These are phyloP conservation scores for Hysterium pulicare DNA, from an alignment of 2,329 filamentous ascomycete genomes.

Conservation along the genomic window DNA sequence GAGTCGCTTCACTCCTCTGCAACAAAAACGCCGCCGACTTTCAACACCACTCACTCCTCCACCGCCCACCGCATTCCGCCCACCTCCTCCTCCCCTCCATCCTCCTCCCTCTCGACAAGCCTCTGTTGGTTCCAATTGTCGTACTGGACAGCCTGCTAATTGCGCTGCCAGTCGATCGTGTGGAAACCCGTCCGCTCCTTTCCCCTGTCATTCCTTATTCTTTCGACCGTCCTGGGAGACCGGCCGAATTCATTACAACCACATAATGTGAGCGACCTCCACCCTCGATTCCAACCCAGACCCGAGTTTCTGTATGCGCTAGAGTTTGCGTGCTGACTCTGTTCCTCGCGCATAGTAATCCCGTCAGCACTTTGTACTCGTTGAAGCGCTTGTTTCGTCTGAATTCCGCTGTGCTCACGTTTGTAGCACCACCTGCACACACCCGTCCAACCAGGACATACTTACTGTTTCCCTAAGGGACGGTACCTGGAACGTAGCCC, in stretches of 20 bases:
- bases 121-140: slow-evolving; percentile 31
- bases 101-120: neutral
- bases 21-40: no score
- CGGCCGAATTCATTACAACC: slow-evolving; percentile 8
- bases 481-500: slow-evolving; percentile 20
- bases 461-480: slow-evolving; percentile 12
- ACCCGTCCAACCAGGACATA: slow-evolving; percentile 20
- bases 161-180: slow-evolving; percentile 24
- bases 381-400: slow-evolving; percentile 39
- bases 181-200: slow-evolving; percentile 38
- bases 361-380: slow-evolving; percentile 30
- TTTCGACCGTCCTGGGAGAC: slow-evolving; percentile 4
- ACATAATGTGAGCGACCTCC: slow-evolving; percentile 24
- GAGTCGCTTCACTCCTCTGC: no score
- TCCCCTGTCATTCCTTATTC: slow-evolving; percentile 36
- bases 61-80: no score
- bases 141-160: slow-evolving; percentile 22
- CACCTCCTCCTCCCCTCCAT: slow-evolving; percentile 6
- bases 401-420: slow-evolving; percentile 26
- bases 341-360: slow-evolving; percentile 27
- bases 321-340: slow-evolving; percentile 29
- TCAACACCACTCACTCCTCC: no score
- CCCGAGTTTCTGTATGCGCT: slow-evolving; percentile 7
- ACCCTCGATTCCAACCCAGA: slow-evolving; percentile 1
- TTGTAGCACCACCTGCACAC: slow-evolving; percentile 26